phyloP scores from a whole-genome alignment of 2,329 filamentous ascomycete species.

The Metarhizium sp. region DNA sequence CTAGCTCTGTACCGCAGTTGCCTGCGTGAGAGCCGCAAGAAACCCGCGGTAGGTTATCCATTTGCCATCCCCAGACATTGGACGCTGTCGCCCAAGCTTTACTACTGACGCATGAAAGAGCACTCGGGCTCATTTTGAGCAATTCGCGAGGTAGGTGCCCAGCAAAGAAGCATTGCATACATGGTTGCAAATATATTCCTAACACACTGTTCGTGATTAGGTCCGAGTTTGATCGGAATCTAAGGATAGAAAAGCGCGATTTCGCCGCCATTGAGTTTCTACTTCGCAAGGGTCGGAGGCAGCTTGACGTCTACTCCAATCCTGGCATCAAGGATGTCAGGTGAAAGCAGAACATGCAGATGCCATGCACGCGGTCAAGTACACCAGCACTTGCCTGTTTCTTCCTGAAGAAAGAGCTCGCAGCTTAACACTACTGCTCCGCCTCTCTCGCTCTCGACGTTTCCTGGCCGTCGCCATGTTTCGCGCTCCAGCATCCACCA shows the following conservation, averaged over 20 bases:
- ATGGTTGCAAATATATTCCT: background rate
- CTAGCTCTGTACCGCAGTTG: constrained; percentile 66
- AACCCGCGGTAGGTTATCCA: constrained; percentile 52
- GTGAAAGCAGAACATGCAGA: constrained; percentile 13
- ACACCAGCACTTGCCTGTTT: background rate
- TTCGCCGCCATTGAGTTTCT: constrained; percentile 81
- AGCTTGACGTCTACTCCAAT: constrained; percentile 74
- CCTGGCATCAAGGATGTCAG: constrained; percentile 71
- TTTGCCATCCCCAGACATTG: background rate
- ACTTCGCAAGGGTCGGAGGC: constrained; percentile 68
- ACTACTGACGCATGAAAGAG: constrained; percentile 2
- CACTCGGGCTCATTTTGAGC: constrained; percentile 44
- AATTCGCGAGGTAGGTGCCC: constrained; percentile 48
- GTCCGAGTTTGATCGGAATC: constrained; percentile 65
- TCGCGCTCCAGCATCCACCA: background rate
- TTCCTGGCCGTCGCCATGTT: background rate
- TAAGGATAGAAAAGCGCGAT: constrained; percentile 67
- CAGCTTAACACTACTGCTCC: background rate
- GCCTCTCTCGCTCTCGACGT: background rate
- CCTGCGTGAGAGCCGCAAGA: constrained; percentile 69
- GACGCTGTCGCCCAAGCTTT: background rate
- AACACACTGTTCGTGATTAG: background rate
- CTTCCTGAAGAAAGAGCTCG: background rate
- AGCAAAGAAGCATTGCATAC: background rate
- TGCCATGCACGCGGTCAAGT: background rate